Evolutionary conservation across 306 rosid species (phyloP).

Genomic region (Rosa multiflora): DNA sequence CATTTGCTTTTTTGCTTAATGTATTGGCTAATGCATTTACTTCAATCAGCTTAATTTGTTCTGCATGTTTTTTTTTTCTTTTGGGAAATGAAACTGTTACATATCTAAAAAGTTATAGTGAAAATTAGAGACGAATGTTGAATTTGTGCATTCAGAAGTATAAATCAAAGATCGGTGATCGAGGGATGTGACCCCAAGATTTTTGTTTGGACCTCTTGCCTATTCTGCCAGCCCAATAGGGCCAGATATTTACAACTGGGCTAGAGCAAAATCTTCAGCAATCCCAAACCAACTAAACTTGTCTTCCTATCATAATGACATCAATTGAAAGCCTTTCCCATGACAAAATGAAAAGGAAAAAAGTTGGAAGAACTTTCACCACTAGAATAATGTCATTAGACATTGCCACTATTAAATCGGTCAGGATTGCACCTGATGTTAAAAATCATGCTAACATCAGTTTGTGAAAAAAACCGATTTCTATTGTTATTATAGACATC

Average conservation of each 20-base stretch:
- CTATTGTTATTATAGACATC: too few relatives aligned
- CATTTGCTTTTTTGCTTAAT: background rate
- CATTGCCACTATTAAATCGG: too few relatives aligned
- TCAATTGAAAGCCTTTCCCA: too few relatives aligned
- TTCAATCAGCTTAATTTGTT: background rate
- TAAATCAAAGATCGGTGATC: background rate
- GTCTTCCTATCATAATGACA: too few relatives aligned
- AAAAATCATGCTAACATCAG: too few relatives aligned
- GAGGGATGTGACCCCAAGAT: background rate
- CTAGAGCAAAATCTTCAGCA: background rate
- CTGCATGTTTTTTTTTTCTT: background rate
- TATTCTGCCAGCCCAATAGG: background rate
- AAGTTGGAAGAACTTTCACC: too few relatives aligned
- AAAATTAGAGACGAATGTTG: slow-evolving; percentile 21
- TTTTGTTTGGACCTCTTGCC: background rate
- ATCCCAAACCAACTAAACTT: too few relatives aligned
- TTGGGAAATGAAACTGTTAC: background rate
- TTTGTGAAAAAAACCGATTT: too few relatives aligned
- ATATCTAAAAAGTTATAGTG: background rate
- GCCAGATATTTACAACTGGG: background rate
- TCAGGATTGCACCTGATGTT: too few relatives aligned
- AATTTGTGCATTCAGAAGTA: slow-evolving; percentile 6
- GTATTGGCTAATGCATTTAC: background rate
- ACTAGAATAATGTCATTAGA: too few relatives aligned
- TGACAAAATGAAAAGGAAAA: too few relatives aligned